Evolutionary conservation across 2,329 filamentous ascomycete genomes (phyloP).

Genomic region (Ophiostoma sp.): DNA sequence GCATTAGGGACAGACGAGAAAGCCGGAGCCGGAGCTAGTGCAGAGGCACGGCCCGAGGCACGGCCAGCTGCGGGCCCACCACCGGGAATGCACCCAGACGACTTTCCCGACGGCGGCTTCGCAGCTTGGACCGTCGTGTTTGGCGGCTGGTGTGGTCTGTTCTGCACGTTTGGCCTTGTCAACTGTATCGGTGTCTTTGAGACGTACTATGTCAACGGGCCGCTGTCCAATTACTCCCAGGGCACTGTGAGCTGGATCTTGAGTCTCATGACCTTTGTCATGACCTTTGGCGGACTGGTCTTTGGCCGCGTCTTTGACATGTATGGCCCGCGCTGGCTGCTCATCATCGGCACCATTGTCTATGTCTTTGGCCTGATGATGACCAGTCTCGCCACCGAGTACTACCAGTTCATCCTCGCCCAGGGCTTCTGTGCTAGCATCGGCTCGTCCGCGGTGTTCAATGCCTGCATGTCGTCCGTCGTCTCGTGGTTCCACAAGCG

Average conservation of each 20-base stretch:
- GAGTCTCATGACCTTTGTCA: conserved; percentile 44
- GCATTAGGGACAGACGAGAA: too few relatives aligned
- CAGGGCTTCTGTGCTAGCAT: conserved; percentile 36
- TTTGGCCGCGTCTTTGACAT: conserved; percentile 49
- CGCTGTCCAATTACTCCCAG: conserved; percentile 43
- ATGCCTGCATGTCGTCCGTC: conserved; percentile 34
- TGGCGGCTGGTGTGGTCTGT: conserved; percentile 35
- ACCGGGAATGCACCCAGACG: conserved; percentile 37
- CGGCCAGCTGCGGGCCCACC: conserved; percentile 18
- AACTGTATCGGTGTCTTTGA: conserved; percentile 52
- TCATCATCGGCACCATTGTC: conserved; percentile 51
- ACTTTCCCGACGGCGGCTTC: conserved; percentile 49
- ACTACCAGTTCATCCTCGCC: conserved; percentile 40
- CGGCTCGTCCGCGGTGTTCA: conserved; percentile 37
- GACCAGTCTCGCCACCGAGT: conserved; percentile 44
- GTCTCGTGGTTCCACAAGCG: conserved; percentile 46
- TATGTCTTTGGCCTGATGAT: conserved; percentile 59
- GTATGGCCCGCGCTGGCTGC: conserved; percentile 53
- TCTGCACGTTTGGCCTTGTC: conserved; percentile 39
- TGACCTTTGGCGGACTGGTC: conserved; percentile 44
- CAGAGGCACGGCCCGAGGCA: background rate
- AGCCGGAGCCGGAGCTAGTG: background rate
- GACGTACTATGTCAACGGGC: conserved; percentile 48
- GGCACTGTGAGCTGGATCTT: conserved; percentile 55
- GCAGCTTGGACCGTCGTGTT: conserved; percentile 48